phyloP scores from a whole-genome alignment of 345 rosid genomes.

The Bretschneidera sinensis region DNA sequence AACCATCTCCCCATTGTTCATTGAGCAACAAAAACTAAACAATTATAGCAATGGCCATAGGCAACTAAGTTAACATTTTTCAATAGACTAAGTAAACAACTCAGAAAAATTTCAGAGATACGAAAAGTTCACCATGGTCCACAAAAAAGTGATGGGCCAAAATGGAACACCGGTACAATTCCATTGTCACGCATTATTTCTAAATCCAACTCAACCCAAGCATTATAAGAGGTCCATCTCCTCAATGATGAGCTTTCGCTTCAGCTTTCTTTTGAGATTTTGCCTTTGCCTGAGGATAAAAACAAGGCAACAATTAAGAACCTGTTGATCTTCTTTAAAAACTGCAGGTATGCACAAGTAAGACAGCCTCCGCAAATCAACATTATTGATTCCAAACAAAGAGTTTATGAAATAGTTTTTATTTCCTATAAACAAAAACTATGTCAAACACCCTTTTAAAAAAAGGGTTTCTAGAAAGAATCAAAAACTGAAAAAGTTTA shows the following conservation, averaged over 20 bases:
- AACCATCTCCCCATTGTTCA: not conserved
- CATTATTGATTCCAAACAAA: no score
- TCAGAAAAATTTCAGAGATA: not conserved
- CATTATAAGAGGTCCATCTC: no score
- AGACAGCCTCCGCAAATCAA: no score
- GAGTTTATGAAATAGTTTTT: no score
- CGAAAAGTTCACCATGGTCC: conserved; percentile 10
- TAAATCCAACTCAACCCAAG: conserved; percentile 21
- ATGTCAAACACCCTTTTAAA: no score
- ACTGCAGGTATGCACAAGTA: not conserved
- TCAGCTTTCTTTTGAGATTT: conserved; percentile 55
- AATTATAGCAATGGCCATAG: not conserved
- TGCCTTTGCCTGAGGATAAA: conserved; percentile 39
- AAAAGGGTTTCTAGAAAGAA: no score
- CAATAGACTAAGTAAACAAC: not conserved
- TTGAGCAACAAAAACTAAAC: not conserved
- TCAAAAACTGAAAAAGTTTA: no score
- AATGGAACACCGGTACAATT: conserved; percentile 10
- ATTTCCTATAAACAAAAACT: no score
- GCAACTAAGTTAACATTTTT: conserved; percentile 6
- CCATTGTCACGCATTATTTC: conserved; percentile 28
- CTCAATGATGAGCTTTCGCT: conserved; percentile 54
- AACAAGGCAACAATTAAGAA: conserved; percentile 1
- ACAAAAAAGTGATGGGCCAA: conserved; percentile 17
- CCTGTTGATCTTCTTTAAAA: not conserved